phyloP scores from a whole-genome alignment of 2,329 filamentous ascomycete genomes.

The Cephalotrichum gorgonifer region DNA sequence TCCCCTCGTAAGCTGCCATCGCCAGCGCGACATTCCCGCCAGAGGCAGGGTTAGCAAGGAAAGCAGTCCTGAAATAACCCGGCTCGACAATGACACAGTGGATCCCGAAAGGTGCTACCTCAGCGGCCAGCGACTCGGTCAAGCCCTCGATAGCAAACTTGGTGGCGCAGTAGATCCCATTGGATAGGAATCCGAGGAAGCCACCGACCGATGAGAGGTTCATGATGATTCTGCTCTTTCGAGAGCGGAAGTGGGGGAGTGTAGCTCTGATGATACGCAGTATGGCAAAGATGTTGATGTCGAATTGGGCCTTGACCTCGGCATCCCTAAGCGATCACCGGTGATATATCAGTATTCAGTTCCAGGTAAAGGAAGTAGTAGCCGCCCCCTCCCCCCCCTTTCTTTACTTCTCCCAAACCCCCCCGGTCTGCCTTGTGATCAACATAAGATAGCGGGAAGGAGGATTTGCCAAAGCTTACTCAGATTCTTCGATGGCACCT shows the following conservation, averaged over 20 bases:
- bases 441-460: too few relatives aligned
- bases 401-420: too few relatives aligned
- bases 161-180: slow-evolving; percentile 29
- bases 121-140: slow-evolving; percentile 29
- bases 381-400: too few relatives aligned
- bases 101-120: slow-evolving; percentile 35
- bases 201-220: slow-evolving; percentile 36
- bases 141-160: slow-evolving; percentile 36
- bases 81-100: slow-evolving; percentile 33
- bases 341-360: too few relatives aligned
- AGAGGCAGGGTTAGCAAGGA: slow-evolving; percentile 19
- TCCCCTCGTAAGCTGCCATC: slow-evolving; percentile 17
- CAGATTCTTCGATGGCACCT: slow-evolving; percentile 30
- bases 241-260: slow-evolving; percentile 33
- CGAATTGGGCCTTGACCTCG: slow-evolving; percentile 28
- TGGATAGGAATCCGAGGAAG: slow-evolving; percentile 25
- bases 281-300: slow-evolving; percentile 38
- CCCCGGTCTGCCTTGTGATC: too few relatives aligned
- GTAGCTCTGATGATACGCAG: slow-evolving; percentile 35
- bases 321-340: slow-evolving; percentile 15
- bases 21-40: slow-evolving; percentile 9
- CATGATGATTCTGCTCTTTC: slow-evolving; percentile 28
- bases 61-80: slow-evolving; percentile 40
- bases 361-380: too few relatives aligned
- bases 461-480: slow-evolving; percentile 3